Conservation (phyloP, 2,329 filamentous ascomycete species). For the Mycosphaerella arachidis region DNA sequence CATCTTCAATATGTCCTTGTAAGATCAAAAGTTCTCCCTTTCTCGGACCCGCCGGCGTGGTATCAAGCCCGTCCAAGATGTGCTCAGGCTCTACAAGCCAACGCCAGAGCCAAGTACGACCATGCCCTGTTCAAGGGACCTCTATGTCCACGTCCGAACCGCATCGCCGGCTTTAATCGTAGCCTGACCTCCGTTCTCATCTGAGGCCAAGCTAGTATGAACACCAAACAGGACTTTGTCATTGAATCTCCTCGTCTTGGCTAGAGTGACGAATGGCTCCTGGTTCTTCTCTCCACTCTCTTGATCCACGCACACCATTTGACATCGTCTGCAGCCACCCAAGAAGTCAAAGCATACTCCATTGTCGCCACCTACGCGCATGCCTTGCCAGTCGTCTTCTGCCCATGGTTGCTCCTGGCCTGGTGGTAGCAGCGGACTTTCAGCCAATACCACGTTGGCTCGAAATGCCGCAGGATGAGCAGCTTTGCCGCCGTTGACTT, state of each 20-base stretch:
- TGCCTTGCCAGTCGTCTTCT: constrained; percentile 71
- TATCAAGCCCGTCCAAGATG: too few species aligned
- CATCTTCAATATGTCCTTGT: constrained; percentile 53
- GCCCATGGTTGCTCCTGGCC: constrained; percentile 59
- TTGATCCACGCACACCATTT: constrained; percentile 96
- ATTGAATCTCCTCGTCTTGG: constrained; percentile 77
- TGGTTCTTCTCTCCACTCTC: constrained; percentile 69
- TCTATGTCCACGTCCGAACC: constrained; percentile 9
- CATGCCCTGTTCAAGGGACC: too few species aligned
- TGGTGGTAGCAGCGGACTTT: constrained; percentile 41
- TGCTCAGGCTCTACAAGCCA: too few species aligned
- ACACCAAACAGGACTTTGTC: constrained; percentile 87
- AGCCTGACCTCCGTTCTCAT: background rate
- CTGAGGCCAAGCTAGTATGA: constrained; percentile 49
- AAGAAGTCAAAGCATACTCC: constrained; percentile 63
- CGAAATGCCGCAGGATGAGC: constrained; percentile 74
- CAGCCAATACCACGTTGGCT: constrained; percentile 75
- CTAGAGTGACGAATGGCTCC: constrained; percentile 83
- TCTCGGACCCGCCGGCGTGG: too few species aligned
- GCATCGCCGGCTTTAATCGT: constrained; percentile 19
- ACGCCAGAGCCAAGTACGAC: too few species aligned
- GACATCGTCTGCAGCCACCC: constrained; percentile 80
- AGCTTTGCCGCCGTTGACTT: constrained; percentile 54
- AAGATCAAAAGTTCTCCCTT: too few species aligned
- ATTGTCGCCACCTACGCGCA: constrained; percentile 56